Evolutionary conservation across 129 eudicot genomes (phyloP).

Genomic region (Tagetes erecta): DNA sequence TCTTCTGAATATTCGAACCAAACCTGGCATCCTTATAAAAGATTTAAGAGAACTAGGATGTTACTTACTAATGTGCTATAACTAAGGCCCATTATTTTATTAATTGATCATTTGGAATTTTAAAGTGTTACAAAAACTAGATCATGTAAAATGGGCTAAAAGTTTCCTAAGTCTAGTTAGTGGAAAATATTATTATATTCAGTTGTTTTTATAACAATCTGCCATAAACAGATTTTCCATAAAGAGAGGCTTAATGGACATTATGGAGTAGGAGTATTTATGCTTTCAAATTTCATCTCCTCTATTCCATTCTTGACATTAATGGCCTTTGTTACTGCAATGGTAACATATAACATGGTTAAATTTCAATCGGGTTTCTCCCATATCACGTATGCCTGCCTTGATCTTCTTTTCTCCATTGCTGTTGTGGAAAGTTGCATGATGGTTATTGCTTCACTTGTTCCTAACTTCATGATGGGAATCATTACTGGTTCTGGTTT

Average conservation of each 20-base stretch:
- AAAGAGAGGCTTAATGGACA: constrained; percentile 68
- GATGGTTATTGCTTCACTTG: constrained; percentile 81
- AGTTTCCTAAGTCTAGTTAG: too few species aligned
- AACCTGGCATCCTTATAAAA: too few species aligned
- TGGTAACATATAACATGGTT: constrained; percentile 62
- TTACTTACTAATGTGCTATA: too few species aligned
- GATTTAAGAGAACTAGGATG: too few species aligned
- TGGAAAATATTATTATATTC: too few species aligned
- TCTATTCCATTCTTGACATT: constrained; percentile 70
- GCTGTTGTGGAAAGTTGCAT: constrained; percentile 72
- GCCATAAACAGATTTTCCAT: constrained; percentile 45
- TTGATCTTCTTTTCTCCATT: constrained; percentile 54
- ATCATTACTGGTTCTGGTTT: constrained; percentile 69
- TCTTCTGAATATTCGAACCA: too few species aligned
- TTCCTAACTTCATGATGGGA: constrained; percentile 81
- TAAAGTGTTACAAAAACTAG: too few species aligned
- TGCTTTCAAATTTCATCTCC: constrained; percentile 64
- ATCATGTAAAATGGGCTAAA: too few species aligned
- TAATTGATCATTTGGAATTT: too few species aligned
- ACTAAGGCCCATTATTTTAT: too few species aligned
- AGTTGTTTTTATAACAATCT: too few species aligned
- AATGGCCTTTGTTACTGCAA: constrained; percentile 48
- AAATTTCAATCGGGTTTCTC: constrained; percentile 56
- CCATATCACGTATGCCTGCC: constrained; percentile 41
- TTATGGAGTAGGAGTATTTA: constrained; percentile 75